Evolutionary conservation across 2,329 filamentous ascomycete species (phyloP), one percentile per base, ranked within the genome.

Genomic region (Diaporthe helianthi): DNA sequence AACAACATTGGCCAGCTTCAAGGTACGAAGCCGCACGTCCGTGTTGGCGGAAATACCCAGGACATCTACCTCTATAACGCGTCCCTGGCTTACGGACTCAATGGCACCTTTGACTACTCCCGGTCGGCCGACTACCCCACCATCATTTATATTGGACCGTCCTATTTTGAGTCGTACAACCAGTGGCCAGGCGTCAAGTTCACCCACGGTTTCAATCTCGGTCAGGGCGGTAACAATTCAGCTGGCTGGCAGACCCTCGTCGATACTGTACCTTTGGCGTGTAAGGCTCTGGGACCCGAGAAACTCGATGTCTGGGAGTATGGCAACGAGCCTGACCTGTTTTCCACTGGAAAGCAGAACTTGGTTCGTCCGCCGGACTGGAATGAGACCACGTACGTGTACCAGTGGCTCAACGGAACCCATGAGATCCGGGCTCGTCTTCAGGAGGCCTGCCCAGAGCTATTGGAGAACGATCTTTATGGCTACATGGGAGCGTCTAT

Each of bases 11-110:
- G 80, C 1, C 75, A 81, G n/a, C 74, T 89, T 4, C 81, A 80
- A 17, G 87, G 87, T 10, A 82, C 81, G 8, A 89, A 88, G 71
- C 89, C 89, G 2, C 83, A 87, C 73, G 85, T 91, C 67, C 82
- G 89, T 19, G 87, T 91, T 1, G 88, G 89, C 4, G 89, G 89
- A n/a, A 91, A 90, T 73, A 90, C 89, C 0, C 89, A 91, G 77
- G 88, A 91, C 78, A 89, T 86, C 72, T 87, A 87, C 6, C 80
- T 90, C 46, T 90, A 87, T 76, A 83, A 90, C 72, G 78, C 82
- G 1, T 83, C 82, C 4, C 83, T 89, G 7, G 75, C 80, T 1
- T 79, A 80, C 8, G 85, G 85, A 7, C 79, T 85, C 12, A 82
- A 87, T 61, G 87, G 87, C 36, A 87, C 82, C 2, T 79, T 85